Base-by-base conservation (phyloP, 148 eudicot genomes). In the Fagopyrum esculentum region DNA sequence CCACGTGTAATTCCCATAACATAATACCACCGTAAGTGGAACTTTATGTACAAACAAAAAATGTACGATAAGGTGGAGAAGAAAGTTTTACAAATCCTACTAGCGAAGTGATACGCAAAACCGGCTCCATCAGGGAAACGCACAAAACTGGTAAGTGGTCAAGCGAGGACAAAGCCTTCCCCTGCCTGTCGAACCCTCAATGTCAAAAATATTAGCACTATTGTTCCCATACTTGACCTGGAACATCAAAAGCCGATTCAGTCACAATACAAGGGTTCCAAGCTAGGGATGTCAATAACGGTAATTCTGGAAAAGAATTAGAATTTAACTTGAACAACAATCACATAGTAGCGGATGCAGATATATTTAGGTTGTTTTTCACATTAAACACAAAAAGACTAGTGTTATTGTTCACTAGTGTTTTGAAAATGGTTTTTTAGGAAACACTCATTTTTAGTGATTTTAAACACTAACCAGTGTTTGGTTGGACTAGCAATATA, bases 171-270 rank as follows among this genome's bases (percentile, higher is more conserved):
- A 46, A 46, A 48, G 55, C 74, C 74, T 71, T 71, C 74, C 6
- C 74, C 52, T 9, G 54, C 74, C 9, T 71, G 74, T 6, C 74
- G 29, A 71, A 46, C 74, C 47, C 74, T 48, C 74, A 71, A 19
- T 9, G 74, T 71, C 54, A 71, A 49, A 71, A 17, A 71, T 46
- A 71, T 71, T 30, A 71, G 74, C 9, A 71, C 74, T 9, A 71
- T 46, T 4, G 74, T 45, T 71, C 74, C 74, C 74, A 71, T 71
- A 49, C 74, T 71, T 46, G 74, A 71, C 74, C 74, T 71, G 55
- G 55, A 71, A 47, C 9, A 5, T 11, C 13, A 66, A 13, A 61
- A 17, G 68, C 13, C 7, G 43, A 61, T 61, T 61, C 68, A 61
- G 43, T 61, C 22, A 56, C 26, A 29, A 61, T 26, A 2, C 40